phyloP scores from a whole-genome alignment of 2,329 filamentous ascomycete species.

The Paraphoma sp. region DNA sequence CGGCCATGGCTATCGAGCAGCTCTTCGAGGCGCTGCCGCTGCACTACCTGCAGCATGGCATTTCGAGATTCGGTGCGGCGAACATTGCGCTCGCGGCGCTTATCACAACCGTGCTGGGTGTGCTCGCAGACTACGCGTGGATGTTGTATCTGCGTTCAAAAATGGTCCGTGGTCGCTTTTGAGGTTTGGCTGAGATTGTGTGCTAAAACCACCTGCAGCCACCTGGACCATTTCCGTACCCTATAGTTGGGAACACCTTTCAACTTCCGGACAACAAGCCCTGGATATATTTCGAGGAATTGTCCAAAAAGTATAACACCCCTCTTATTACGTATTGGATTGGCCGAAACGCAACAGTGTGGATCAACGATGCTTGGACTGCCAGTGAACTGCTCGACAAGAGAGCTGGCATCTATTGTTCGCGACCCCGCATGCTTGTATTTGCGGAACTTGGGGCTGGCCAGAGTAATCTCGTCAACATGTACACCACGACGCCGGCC shows the following conservation, averaged over 20 bases:
- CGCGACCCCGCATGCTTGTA: constrained; percentile 56
- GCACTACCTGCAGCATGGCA: constrained; percentile 38
- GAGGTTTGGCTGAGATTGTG: background rate
- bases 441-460: constrained; percentile 48
- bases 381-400: constrained; percentile 63
- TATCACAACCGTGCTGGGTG: constrained; percentile 25
- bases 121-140: constrained; percentile 54
- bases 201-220: constrained; percentile 46
- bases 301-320: constrained; percentile 58
- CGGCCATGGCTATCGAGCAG: constrained; percentile 37
- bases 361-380: constrained; percentile 55
- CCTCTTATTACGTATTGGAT: constrained; percentile 65
- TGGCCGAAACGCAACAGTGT: constrained; percentile 46
- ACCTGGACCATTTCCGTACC: constrained; percentile 61
- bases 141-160: constrained; percentile 59
- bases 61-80: constrained; percentile 36
- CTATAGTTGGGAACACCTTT: constrained; percentile 64
- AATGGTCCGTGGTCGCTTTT: constrained; percentile 46
- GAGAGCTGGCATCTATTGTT: constrained; percentile 59
- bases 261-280: constrained; percentile 62
- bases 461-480: constrained; percentile 45
- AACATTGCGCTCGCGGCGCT: constrained; percentile 32
- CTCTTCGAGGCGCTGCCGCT: constrained; percentile 37
- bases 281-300: constrained; percentile 64
- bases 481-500: constrained; percentile 38